Evolutionary conservation across 441 rosid species (phyloP).

Genomic region (Corymbia calophylla): DNA sequence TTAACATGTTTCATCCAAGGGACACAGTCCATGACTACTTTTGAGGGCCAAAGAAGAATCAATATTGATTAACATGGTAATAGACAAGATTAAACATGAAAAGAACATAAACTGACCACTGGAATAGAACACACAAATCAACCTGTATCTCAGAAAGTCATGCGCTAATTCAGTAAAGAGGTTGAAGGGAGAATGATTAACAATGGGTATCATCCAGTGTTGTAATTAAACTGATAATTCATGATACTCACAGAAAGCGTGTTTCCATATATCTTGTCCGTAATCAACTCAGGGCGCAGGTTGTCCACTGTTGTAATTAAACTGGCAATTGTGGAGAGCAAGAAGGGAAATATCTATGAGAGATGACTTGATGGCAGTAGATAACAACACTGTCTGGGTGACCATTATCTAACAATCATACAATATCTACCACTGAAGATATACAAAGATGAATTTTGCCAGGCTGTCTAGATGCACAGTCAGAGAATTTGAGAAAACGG

Average conservation of each 20-base stretch:
- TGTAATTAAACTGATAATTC: not conserved
- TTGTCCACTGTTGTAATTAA: constrained; percentile 94
- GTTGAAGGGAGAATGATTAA: not conserved
- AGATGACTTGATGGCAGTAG: not conserved
- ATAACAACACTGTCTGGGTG: not conserved
- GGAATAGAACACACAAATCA: not conserved
- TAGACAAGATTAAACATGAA: not conserved
- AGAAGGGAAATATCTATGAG: not conserved
- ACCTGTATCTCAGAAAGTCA: not conserved
- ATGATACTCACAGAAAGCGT: constrained; percentile 78
- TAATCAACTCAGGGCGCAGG: constrained; percentile 93
- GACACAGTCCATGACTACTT: not conserved
- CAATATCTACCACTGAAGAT: not conserved
- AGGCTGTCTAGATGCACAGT: not conserved
- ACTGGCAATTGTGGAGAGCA: constrained; percentile 33
- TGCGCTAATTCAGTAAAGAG: not conserved
- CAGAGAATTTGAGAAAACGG: not conserved
- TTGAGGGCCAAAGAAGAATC: not conserved
- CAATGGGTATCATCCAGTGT: not conserved
- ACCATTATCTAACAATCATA: not conserved
- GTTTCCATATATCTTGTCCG: constrained; percentile 95
- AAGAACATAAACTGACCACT: not conserved
- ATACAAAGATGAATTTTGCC: not conserved
- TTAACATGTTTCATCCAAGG: not conserved
- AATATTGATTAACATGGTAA: not conserved